Conservation (phyloP, 148 eudicot species). For the Vaccinium vitisidaea region DNA sequence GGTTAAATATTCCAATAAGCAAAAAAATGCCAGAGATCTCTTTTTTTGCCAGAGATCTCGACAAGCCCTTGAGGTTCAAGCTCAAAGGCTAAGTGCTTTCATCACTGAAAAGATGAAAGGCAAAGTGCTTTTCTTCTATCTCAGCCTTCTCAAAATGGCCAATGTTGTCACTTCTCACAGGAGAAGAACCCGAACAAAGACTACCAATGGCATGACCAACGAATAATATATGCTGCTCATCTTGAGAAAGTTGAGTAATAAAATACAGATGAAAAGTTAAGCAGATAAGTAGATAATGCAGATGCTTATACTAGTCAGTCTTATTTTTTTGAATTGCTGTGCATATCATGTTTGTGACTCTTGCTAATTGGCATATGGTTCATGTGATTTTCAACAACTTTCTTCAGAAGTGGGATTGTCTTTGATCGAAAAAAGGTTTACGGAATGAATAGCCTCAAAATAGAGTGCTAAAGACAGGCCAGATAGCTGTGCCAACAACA, state of each 20-base stretch:
- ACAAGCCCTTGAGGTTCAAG: no score
- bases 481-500: no score
- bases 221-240: background rate
- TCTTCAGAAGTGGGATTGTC: background rate
- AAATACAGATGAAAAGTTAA: background rate
- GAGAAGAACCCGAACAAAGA: no score
- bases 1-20: no score
- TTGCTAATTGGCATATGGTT: background rate
- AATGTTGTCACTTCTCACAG: no score
- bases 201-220: no score
- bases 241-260: background rate
- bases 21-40: no score
- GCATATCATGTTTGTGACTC: background rate
- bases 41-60: no score
- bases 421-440: background rate
- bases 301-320: background rate
- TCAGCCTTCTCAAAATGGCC: no score
- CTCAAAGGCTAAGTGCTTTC: no score
- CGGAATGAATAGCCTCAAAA: background rate
- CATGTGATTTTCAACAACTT: background rate
- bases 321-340: background rate
- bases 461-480: background rate
- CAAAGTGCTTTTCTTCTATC: no score
- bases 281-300: background rate
- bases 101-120: no score